A percentile compares a stretch with the other conserved stretches of the same genome.
phyloP scores from a whole-genome alignment of 176 grass and related monocot genomes.

The barley (Hordeum vulgare) region MorexV3_pseudomolecules_assembly NC_058520.1:438175106-438175605 shows the following conservation, averaged over 20 bases:
- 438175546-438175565: constrained; percentile 6
- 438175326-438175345: not conserved
- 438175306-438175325: not conserved
- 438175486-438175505: not conserved
- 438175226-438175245: not conserved
- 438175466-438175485: not conserved
- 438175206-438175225: not conserved
- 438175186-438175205: not conserved
- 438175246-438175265: not conserved
- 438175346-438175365: not conserved
- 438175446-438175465: not conserved
- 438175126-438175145: not conserved
- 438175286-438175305: constrained; percentile 1
- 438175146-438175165: not conserved
- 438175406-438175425: not conserved
- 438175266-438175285: not conserved
- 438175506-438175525: not conserved
- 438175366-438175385: no score
- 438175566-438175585: constrained; percentile 22
- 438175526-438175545: not conserved
- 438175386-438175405: no score
- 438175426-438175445: not conserved
- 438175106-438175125: not conserved
- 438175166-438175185: not conserved
- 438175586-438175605: constrained; percentile 9